Evolutionary conservation across 176 grass and related monocot genomes (phyloP), one percentile per base, ranked within the genome.

Genomic region (Echinochloa phyllopogon): DNA sequence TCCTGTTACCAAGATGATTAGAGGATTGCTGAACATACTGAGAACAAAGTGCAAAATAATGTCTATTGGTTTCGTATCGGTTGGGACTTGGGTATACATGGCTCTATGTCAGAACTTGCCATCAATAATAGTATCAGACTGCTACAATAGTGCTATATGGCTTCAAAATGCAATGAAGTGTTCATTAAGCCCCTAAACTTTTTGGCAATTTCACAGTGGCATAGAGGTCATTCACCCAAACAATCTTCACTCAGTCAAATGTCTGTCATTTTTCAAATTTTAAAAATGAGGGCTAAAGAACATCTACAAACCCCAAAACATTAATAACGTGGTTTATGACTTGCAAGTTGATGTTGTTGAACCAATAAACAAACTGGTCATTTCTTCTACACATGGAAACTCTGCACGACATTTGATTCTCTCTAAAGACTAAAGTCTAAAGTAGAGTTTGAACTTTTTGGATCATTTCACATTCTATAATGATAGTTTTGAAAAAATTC

Each of bases 401-500:
- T 63, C 17, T 78, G 37, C 27, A 33, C 50, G 20, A 2, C 65
- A 15, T 25, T 23, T 65, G 3, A 16, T 73, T 58, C 15, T 51
- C 4, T 17, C 11, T 44, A 33, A 37, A 27, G 47, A 24, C 2
- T 23, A 4, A 27, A 29, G 21, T 69, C 13, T 53, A 41, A 69
- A 52, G 11, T 14, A 38, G 18, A 29, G 10, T 45, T 53, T 18
- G 43, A 66, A 68, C 49, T 2, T 80, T 17, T 50, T 50, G 15
- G 36, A 51, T 23, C 44, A 58, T 58, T 18, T 84, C 10, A 40
- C n/a, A 23, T 38, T 75, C 20, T 78, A 45, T 65, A 72, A n/a
- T 72, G 38, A 65, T 38, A 41, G 6, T 73, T 78, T 25, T 55
- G 0, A 72, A 66, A 55, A 38, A 80, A 9, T 16, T 73, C 15